Percentiles rank a stretch among this genome's conserved stretches.
Conservation (phyloP, 257 asterid genomes). For the Oldenlandia corymbosa region DNA sequence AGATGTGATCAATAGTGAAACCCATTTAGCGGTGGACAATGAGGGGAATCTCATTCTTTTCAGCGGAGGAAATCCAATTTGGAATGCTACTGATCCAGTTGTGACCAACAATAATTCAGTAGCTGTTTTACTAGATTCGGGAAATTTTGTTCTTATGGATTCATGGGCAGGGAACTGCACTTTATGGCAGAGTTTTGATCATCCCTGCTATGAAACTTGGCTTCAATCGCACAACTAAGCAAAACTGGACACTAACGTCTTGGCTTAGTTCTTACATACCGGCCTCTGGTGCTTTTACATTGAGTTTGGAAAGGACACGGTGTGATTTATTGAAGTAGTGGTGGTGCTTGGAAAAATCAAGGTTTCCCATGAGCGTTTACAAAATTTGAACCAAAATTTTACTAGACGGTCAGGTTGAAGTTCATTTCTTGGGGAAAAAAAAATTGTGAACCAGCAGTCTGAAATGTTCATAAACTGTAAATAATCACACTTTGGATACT, state of each 20-base stretch:
- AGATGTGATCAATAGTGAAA: neutral
- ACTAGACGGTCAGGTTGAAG: no score
- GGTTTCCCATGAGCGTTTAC: slow-evolving; percentile 1
- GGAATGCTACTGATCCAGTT: neutral
- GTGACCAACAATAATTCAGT: slow-evolving; percentile 14
- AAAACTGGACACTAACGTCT: slow-evolving; percentile 40
- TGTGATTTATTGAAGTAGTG: slow-evolving; percentile 22
- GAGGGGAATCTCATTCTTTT: slow-evolving; percentile 20
- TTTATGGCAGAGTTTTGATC: slow-evolving; percentile 46
- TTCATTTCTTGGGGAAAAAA: neutral
- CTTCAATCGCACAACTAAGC: slow-evolving; percentile 26
- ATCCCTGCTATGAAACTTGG: slow-evolving; percentile 16
- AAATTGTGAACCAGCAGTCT: no score
- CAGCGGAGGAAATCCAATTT: slow-evolving; percentile 1
- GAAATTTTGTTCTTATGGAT: slow-evolving; percentile 29
- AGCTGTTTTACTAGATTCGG: slow-evolving; percentile 28
- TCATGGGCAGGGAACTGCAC: neutral
- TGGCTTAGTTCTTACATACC: slow-evolving; percentile 29
- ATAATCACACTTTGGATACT: no score
- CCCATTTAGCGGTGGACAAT: slow-evolving; percentile 18
- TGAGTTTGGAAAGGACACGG: slow-evolving; percentile 39
- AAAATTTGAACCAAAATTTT: no score
- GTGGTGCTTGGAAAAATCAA: slow-evolving; percentile 21
- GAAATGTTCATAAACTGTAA: no score
- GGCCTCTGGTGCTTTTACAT: slow-evolving; percentile 38